These are phyloP conservation scores for Chenopodium berlandieri DNA, from an alignment of 148 eudicot genomes.

Conservation along the genomic window DNA sequence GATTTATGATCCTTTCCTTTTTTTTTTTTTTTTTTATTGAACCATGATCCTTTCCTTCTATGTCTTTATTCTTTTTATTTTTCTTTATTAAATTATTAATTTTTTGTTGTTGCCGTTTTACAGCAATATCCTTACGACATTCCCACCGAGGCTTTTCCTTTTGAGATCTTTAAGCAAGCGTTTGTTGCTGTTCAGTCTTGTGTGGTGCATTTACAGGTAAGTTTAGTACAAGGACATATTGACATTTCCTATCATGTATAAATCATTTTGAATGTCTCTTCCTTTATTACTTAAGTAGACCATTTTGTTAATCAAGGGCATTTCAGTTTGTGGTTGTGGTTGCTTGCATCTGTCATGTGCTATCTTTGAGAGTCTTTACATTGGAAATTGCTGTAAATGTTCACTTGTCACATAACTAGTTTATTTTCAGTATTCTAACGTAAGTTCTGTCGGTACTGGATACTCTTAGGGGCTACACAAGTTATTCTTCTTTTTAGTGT, in stretches of 20 bases:
- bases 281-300: not conserved
- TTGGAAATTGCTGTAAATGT: not conserved
- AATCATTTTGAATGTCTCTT: not conserved
- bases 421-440: no score
- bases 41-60: not conserved
- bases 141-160: constrained; percentile 96
- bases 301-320: not conserved
- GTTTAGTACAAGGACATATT: not conserved
- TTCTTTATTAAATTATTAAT: no score
- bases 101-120: constrained; percentile 17
- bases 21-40: no score
- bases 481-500: not conserved
- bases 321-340: constrained; percentile 6
- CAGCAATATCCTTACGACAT: constrained; percentile 99
- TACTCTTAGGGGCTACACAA: not conserved
- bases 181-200: constrained; percentile 98
- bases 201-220: constrained; percentile 98
- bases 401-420: no score
- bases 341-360: not conserved
- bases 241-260: not conserved
- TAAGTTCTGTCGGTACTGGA: not conserved
- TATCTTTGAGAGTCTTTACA: not conserved
- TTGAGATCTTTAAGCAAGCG: constrained; percentile 97
- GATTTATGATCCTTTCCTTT: not conserved
- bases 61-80: not conserved